Base-by-base conservation (phyloP, 805 yeast species). In the Sugiyamaella mastotermitis region DNA sequence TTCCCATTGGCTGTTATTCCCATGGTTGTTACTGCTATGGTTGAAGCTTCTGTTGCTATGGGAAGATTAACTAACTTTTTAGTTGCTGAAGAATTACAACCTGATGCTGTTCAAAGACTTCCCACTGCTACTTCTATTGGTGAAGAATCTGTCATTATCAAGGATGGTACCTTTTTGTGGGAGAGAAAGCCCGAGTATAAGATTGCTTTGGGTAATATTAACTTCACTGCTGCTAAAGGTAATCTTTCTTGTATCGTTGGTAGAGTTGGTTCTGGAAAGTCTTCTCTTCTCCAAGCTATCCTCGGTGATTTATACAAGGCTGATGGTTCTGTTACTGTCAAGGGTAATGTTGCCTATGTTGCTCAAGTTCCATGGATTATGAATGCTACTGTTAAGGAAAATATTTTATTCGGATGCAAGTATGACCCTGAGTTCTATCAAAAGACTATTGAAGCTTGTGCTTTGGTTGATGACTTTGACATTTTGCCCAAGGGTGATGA, bases 1-100 rank as follows among this genome's bases (percentile, higher is more conserved):
- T 92, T 92, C 76, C 98, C 99, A 31, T 70, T 92, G 47, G 88
- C 94, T 8, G 85, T 86, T 27, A 72, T 92, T 46, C 99, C 99
- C 30, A 83, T 78, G 76, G 88, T 90, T 11, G 77, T 92, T 45
- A 80, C 95, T 13, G 70, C 83, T 32, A 63, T 86, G 35, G 80
- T 94, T 45, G 98, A 92, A 60, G 86, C 97, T 2, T 83, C 85
- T 42, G 71, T 66, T 3, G 67, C 71, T 8, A 42, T 59, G 20
- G 44, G 43, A 25, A 66, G 99, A 70, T 71, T 92, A 49, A 72
- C 78, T 3, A 69, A 72, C 25, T 92, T 83, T 61, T 69, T 92
- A 49, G 69, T 74, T 9, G 70, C 83, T 45, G 60, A 59, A 14
- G 97, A 92, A 57, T 67, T 92, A 41, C 97, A 92, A 60, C 58